Conservation (phyloP, 2,329 filamentous ascomycete genomes). For the Cytospora schulzeri region DNA sequence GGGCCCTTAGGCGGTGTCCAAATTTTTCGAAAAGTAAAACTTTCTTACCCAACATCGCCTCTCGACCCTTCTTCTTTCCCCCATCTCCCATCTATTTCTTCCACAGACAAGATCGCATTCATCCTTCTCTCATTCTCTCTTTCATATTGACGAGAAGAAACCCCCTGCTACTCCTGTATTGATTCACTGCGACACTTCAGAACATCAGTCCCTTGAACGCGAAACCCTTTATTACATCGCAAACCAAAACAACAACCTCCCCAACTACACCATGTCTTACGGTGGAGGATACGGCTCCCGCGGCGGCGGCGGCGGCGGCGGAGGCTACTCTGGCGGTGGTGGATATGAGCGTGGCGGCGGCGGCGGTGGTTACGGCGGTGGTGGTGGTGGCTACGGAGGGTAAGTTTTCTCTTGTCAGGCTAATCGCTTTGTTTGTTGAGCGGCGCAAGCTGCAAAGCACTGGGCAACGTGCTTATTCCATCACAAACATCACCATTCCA, state of each 20-base stretch:
- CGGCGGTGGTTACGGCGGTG: constrained; percentile 51
- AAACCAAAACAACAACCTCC: constrained; percentile 15
- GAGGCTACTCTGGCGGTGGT: constrained; percentile 48
- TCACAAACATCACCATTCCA: background rate
- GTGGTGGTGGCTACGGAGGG: constrained; percentile 40
- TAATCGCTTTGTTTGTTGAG: constrained; percentile 3
- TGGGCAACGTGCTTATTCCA: background rate
- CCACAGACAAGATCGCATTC: constrained; percentile 28
- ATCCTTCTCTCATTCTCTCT: constrained; percentile 13
- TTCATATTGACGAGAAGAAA: constrained; percentile 12
- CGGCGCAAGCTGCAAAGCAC: background rate
- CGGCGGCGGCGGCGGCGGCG: constrained; percentile 50
- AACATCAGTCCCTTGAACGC: constrained; percentile 17
- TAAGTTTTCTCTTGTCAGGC: constrained; percentile 32
- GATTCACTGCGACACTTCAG: constrained; percentile 19
- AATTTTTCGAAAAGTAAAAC: constrained; percentile 7
- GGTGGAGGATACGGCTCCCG: constrained; percentile 44
- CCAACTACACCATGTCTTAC: constrained; percentile 48
- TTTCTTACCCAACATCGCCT: constrained; percentile 11
- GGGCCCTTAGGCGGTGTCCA: background rate
- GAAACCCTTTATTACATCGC: constrained; percentile 12
- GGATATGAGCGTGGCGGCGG: constrained; percentile 47
- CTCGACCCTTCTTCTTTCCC: constrained; percentile 26
- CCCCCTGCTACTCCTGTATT: constrained; percentile 19
- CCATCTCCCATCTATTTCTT: constrained; percentile 24